Base-by-base conservation (phyloP, 441 rosid genomes). In the Isatis lusitanica region DNA sequence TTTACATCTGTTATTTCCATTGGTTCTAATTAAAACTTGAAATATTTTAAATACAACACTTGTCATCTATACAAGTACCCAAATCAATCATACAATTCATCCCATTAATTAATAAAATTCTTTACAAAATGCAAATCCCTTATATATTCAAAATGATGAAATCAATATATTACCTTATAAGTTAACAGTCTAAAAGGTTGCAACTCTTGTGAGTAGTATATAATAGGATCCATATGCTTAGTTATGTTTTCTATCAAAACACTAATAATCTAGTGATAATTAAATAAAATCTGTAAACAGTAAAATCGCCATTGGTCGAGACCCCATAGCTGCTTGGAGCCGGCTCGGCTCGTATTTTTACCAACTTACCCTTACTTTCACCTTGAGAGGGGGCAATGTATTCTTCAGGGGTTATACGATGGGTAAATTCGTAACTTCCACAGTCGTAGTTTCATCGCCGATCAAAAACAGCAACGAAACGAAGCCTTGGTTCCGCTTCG, bases 391-490 rank as follows among this genome's bases (percentile, higher is more conserved):
- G 9, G 4, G 53, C 9, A 1, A 28, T 52, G 10, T 17, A 55
- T 48, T 44, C n/a, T 28, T 18, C 21, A 5, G 11, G 56, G 66
- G 39, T 26, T 58, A 50, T 18, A 0, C 61, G 15, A 75, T 42
- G 96, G 91, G 81, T 63, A 84, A 63, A 67, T 65, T 1, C 11
- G 94, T 86, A 79, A 81, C 79, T 88, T 68, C 26, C 0, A 0
- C 0, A 7, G 18, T 64, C 38, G 70, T 74, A 82, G 84, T 79
- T 73, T 80, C 90, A 81, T 88, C 90, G 89, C 92, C 97, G 97
- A 93, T 91, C 96, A 90, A 83, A 86, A 88, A 80, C 18, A 77
- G 81, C 91, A 82, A 83, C 59, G 80, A 80, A 76, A 84, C 85
- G 83, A 63, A 64, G 53, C 59, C 44, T 69, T 38, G 75, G 47